Percentiles rank a stretch among this genome's conserved stretches.
Conservation (phyloP, 345 rosid genomes). For the Brassica rapa region DNA sequence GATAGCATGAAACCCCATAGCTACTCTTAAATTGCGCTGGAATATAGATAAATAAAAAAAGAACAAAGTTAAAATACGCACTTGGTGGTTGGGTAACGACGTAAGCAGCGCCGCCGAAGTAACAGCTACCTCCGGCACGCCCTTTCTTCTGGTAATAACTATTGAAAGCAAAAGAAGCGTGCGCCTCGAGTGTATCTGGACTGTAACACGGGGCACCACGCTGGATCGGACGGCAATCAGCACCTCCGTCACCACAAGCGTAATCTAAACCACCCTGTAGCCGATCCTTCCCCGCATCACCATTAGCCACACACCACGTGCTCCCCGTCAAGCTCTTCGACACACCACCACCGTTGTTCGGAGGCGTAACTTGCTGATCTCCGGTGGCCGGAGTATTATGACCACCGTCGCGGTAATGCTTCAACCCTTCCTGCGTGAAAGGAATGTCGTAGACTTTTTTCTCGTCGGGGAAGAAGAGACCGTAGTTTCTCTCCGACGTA, state of each 20-base stretch:
- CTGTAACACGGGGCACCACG: constrained; percentile 64
- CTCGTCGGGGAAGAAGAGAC: constrained; percentile 80
- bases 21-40: constrained; percentile 23
- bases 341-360: constrained; percentile 45
- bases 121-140: constrained; percentile 71
- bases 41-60: neutral
- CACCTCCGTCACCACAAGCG: constrained; percentile 91
- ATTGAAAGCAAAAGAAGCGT: constrained; percentile 94
- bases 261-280: constrained; percentile 73
- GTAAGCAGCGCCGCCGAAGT: constrained; percentile 85
- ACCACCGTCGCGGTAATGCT: constrained; percentile 46
- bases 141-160: constrained; percentile 82
- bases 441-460: constrained; percentile 84
- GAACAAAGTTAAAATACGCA: constrained; percentile 40
- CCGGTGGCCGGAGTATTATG: constrained; percentile 24
- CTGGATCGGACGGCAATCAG: constrained; percentile 83
- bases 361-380: constrained; percentile 22
- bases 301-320: constrained; percentile 86
- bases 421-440: constrained; percentile 60
- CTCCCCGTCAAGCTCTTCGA: constrained; percentile 59
- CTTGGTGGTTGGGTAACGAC: constrained; percentile 83
- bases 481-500: constrained; percentile 88
- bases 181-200: constrained; percentile 81
- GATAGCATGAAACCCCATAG: neutral
- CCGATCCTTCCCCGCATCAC: constrained; percentile 55